phyloP scores from a whole-genome alignment of 1,139 yeast genomes.

The Geotrichum candidum region DNA sequence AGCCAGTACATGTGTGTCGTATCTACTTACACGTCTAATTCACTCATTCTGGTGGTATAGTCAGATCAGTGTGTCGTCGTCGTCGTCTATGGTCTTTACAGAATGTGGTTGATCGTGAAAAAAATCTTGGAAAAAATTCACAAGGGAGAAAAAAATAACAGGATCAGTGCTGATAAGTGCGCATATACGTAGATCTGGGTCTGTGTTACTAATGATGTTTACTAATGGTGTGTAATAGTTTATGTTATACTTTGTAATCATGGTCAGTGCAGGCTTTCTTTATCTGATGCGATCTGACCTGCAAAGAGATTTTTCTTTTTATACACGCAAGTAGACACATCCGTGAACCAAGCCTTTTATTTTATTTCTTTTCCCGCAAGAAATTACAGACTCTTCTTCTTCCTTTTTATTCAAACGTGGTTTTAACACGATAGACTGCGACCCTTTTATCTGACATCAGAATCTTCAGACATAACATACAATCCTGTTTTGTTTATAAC shows the following conservation, averaged over 20 bases:
- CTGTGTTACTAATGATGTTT: not conserved
- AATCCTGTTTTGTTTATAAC: too few relatives aligned
- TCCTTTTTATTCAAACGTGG: not conserved
- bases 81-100: not conserved
- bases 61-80: not conserved
- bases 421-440: too few relatives aligned
- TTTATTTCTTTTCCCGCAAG: too few relatives aligned
- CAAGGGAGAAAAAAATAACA: not conserved
- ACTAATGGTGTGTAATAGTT: not conserved
- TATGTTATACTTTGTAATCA: not conserved
- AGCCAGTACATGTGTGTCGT: not conserved
- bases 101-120: constrained; percentile 1
- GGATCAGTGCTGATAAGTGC: not conserved
- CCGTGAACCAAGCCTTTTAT: not conserved
- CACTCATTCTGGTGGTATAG: constrained; percentile 11
- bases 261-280: not conserved
- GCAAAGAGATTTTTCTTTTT: not conserved
- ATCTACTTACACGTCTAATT: constrained; percentile 15
- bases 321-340: not conserved
- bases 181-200: not conserved
- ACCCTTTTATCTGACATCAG: too few relatives aligned
- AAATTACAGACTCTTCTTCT: not conserved
- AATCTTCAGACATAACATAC: too few relatives aligned
- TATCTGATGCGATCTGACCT: not conserved
- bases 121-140: constrained; percentile 3